phyloP scores from a whole-genome alignment of 352 stramenopile species.

The Saprolegnia diclina region DNA sequence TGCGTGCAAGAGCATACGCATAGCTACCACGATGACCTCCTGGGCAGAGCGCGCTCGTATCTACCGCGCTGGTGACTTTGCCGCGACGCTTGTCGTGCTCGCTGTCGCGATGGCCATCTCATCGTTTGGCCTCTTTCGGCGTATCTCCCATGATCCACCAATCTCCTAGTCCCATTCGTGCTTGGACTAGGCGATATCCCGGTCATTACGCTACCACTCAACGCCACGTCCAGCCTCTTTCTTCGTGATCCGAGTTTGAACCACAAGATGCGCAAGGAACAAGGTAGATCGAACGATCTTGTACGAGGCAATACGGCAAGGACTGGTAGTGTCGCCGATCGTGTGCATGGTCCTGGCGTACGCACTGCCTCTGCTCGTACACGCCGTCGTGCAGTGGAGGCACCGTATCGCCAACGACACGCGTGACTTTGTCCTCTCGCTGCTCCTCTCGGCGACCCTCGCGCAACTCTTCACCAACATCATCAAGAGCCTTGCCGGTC shows the following conservation, averaged over 20 bases:
- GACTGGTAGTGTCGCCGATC: constrained; percentile 40
- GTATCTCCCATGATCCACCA: no score
- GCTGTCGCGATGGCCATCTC: no score
- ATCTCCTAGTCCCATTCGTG: no score
- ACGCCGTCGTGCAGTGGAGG: constrained; percentile 41
- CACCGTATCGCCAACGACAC: constrained; percentile 58
- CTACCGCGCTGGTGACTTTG: no score
- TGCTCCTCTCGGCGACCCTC: constrained; percentile 45
- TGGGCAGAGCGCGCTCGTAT: no score
- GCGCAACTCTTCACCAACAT: constrained; percentile 55
- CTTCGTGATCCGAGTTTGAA: constrained; percentile 49
- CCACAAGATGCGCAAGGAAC: constrained; percentile 44
- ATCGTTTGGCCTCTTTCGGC: no score
- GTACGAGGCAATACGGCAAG: no score
- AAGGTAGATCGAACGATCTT: constrained; percentile 27
- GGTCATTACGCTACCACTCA: constrained; percentile 44
- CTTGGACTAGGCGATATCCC: constrained; percentile 41
- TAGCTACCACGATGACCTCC: no score
- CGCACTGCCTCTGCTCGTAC: constrained; percentile 37
- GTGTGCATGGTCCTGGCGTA: constrained; percentile 38
- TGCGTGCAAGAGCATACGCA: no score
- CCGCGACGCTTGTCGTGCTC: no score
- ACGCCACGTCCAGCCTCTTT: constrained; percentile 40
- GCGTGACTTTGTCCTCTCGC: constrained; percentile 57
- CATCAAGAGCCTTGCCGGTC: constrained; percentile 56